phyloP scores from a whole-genome alignment of 352 stramenopile genomes.

The Globisporangium barbulae region DNA sequence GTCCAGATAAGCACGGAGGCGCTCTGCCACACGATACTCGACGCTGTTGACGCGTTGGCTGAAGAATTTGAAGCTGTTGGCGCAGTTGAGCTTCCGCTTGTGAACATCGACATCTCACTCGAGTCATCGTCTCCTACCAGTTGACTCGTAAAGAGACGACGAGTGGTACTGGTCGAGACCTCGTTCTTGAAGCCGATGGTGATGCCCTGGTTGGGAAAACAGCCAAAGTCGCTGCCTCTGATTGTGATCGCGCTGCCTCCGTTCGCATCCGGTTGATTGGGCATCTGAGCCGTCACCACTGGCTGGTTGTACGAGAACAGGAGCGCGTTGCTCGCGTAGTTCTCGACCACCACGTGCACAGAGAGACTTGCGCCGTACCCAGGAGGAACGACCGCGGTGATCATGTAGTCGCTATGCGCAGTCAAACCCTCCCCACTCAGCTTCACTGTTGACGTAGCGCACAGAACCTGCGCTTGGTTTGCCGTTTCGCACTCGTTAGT shows the following conservation, averaged over 20 bases:
- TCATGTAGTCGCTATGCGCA: slow-evolving; percentile 46
- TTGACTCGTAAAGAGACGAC: background rate
- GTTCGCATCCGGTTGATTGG: slow-evolving; percentile 64
- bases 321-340: slow-evolving; percentile 46
- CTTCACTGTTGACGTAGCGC: slow-evolving; percentile 12
- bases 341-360: slow-evolving; percentile 46
- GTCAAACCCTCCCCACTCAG: slow-evolving; percentile 30
- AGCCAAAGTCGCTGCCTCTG: slow-evolving; percentile 59
- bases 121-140: background rate
- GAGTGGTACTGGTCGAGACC: background rate
- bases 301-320: slow-evolving; percentile 59
- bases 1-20: slow-evolving; percentile 46
- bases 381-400: slow-evolving; percentile 39
- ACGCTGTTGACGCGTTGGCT: slow-evolving; percentile 9
- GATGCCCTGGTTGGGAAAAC: slow-evolving; percentile 57
- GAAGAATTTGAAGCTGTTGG: background rate
- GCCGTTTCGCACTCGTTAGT: slow-evolving; percentile 25
- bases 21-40: slow-evolving; percentile 48
- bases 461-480: slow-evolving; percentile 29
- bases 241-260: slow-evolving; percentile 59
- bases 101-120: background rate
- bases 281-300: slow-evolving; percentile 51
- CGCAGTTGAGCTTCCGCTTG: slow-evolving; percentile 5
- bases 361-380: slow-evolving; percentile 42
- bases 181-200: slow-evolving; percentile 38